Conservation (phyloP, 768 basidiomycete genomes). For the Lentinula lateritia region DNA sequence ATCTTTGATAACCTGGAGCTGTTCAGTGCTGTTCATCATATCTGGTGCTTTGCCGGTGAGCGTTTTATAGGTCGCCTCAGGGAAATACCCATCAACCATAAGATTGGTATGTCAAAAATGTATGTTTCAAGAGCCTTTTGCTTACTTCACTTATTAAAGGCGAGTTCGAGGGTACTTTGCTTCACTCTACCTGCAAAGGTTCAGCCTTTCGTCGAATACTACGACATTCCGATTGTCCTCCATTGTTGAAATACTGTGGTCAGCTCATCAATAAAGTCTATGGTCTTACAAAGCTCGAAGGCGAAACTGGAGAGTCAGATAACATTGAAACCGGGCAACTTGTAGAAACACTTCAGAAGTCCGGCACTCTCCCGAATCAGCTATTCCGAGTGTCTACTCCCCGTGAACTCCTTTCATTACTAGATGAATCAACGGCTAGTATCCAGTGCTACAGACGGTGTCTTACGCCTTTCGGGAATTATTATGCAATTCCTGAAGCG, state of each 20-base stretch:
- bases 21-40: conserved; percentile 12
- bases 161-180: background rate
- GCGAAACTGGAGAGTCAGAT: background rate
- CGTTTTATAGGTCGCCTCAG: conserved; percentile 17
- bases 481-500: background rate
- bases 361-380: no score
- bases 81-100: conserved; percentile 16
- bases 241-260: conserved; percentile 5
- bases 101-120: conserved; percentile 8
- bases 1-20: conserved; percentile 12
- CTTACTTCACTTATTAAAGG: background rate
- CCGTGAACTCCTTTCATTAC: background rate
- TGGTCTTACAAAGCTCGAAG: background rate
- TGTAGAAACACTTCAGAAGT: no score
- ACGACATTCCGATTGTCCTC: conserved; percentile 4
- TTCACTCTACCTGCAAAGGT: conserved; percentile 6
- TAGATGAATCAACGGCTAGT: background rate
- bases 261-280: conserved; percentile 12
- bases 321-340: no score
- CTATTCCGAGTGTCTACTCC: background rate
- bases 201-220: conserved; percentile 10
- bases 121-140: no score
- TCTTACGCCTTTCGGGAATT: background rate
- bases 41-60: conserved; percentile 22
- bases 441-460: background rate